phyloP scores from a whole-genome alignment of 177 flowering plant genomes.

The Vitis hybrid region DNA sequence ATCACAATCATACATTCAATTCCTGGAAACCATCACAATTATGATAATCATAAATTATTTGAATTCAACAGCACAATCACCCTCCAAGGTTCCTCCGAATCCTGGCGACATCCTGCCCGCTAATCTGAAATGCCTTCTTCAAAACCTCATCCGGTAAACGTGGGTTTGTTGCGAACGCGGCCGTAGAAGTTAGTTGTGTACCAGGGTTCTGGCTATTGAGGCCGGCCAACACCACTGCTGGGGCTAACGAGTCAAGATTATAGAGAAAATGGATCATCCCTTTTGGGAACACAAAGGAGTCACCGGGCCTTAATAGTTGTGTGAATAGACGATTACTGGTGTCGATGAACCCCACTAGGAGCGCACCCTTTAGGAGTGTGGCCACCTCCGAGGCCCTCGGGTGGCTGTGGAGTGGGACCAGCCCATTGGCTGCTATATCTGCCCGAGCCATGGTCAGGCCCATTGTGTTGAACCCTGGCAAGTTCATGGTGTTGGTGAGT shows the following conservation, averaged over 20 bases:
- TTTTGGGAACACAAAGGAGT: slow-evolving; percentile 67
- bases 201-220: slow-evolving; percentile 69
- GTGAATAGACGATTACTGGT: slow-evolving; percentile 42
- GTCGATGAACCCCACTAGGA: slow-evolving; percentile 71
- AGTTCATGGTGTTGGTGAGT: slow-evolving; percentile 28
- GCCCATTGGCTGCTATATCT: slow-evolving; percentile 39
- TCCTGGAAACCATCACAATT: too few relatives aligned
- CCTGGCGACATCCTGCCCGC: slow-evolving; percentile 34
- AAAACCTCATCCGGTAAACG: slow-evolving; percentile 41
- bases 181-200: slow-evolving; percentile 39
- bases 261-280: slow-evolving; percentile 59
- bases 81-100: slow-evolving; percentile 49
- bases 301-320: slow-evolving; percentile 48
- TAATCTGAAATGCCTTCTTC: slow-evolving; percentile 42
- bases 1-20: too few relatives aligned
- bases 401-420: slow-evolving; percentile 64
- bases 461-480: slow-evolving; percentile 65
- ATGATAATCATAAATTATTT: too few relatives aligned
- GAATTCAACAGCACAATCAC: slow-evolving; percentile 4
- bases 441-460: slow-evolving; percentile 57
- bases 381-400: slow-evolving; percentile 79
- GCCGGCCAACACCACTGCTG: slow-evolving; percentile 52
- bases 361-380: slow-evolving; percentile 32
- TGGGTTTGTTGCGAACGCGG: slow-evolving; percentile 43
- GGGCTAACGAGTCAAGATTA: slow-evolving; percentile 27